A percentile compares a stretch with the other conserved stretches of the same genome.
phyloP scores from a whole-genome alignment of 164 flowering plant species.

The Vitis labrusca region DNA sequence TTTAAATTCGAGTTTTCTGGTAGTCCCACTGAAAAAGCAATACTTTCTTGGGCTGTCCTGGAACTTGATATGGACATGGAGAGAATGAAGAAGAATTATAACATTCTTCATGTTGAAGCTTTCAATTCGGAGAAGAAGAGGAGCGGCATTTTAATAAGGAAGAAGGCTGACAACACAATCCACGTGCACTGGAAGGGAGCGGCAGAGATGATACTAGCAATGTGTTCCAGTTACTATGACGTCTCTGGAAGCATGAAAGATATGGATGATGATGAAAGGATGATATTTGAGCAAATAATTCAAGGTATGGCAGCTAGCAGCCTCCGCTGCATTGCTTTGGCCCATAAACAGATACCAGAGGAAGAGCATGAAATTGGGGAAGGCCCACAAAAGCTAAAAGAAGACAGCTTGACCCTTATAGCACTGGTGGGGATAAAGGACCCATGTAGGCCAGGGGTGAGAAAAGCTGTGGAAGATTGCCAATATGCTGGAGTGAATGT shows the following conservation, averaged over 20 bases:
- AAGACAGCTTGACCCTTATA: conserved; percentile 35
- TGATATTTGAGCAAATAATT: conserved; percentile 33
- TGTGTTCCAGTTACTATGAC: conserved; percentile 52
- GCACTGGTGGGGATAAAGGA: conserved; percentile 61
- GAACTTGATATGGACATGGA: conserved; percentile 42
- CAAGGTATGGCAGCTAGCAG: conserved; percentile 65
- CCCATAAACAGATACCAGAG: conserved; percentile 30
- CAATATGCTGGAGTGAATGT: conserved; percentile 50
- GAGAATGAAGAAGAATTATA: conserved; percentile 19
- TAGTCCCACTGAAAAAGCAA: conserved; percentile 69
- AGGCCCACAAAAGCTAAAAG: conserved; percentile 16
- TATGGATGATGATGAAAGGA: conserved; percentile 22
- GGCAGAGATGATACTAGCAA: conserved; percentile 57
- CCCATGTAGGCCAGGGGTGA: conserved; percentile 60
- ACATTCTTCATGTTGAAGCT: conserved; percentile 46
- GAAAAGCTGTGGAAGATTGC: conserved; percentile 48
- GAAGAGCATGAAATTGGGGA: conserved; percentile 5
- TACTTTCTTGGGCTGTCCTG: conserved; percentile 56
- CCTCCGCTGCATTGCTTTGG: conserved; percentile 68
- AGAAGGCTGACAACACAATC: conserved; percentile 17
- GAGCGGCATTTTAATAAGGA: conserved; percentile 43
- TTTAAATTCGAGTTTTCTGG: conserved; percentile 48
- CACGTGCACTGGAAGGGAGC: conserved; percentile 74
- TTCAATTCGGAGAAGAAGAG: conserved; percentile 65
- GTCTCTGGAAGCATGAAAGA: conserved; percentile 25